Evolutionary conservation across 2,329 filamentous ascomycete species (phyloP).

Genomic region (Ophiobolus disseminans): DNA sequence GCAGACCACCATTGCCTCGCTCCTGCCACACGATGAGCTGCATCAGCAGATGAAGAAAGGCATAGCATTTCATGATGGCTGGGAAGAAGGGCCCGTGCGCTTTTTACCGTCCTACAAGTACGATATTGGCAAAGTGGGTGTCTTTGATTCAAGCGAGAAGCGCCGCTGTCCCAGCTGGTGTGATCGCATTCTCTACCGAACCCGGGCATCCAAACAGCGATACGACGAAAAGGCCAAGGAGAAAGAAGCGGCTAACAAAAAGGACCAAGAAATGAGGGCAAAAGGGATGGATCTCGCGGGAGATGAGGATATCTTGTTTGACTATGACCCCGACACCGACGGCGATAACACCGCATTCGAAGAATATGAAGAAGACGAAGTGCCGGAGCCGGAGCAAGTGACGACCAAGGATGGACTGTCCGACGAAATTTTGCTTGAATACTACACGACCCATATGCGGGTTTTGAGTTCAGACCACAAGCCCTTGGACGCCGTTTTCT

Average conservation of each 20-base stretch:
- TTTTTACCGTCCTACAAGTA: constrained; percentile 98
- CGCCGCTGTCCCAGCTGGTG: constrained; percentile 94
- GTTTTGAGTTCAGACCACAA: constrained; percentile 96
- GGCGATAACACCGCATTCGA: constrained; percentile 56
- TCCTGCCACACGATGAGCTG: constrained; percentile 90
- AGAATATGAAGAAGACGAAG: constrained; percentile 44
- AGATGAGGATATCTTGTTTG: constrained; percentile 86
- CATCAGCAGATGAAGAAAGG: constrained; percentile 72
- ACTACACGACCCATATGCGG: constrained; percentile 87
- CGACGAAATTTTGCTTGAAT: constrained; percentile 63
- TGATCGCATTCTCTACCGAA: constrained; percentile 88
- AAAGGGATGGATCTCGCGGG: constrained; percentile 75
- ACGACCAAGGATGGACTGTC: constrained; percentile 66
- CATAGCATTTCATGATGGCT: constrained; percentile 90
- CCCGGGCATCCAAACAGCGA: constrained; percentile 70
- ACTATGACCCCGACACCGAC: constrained; percentile 86
- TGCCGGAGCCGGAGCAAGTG: constrained; percentile 57
- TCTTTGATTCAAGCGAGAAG: constrained; percentile 97
- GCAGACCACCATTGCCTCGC: constrained; percentile 84
- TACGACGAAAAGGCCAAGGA: constrained; percentile 71
- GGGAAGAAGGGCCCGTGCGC: constrained; percentile 84
- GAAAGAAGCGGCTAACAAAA: constrained; percentile 70
- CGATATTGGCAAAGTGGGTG: constrained; percentile 87
- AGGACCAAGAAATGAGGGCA: constrained; percentile 84
- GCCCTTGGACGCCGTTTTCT: constrained; percentile 83